Evolutionary conservation across 306 rosid species (phyloP).

Genomic region (Gynostemma pentaphyllum): DNA sequence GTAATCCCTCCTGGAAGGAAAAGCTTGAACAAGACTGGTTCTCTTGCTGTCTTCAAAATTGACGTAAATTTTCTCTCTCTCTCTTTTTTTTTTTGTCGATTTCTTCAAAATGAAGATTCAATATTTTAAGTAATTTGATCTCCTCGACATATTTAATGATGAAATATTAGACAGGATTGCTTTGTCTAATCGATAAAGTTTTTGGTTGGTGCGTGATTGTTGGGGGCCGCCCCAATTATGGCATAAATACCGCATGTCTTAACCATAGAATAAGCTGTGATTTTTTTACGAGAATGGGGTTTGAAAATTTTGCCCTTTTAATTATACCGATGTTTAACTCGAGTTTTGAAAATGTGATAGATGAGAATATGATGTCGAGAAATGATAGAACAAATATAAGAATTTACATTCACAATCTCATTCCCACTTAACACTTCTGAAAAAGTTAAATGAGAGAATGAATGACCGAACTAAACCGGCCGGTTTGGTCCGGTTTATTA

Average conservation of each 20-base stretch:
- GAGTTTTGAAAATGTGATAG: too few species aligned
- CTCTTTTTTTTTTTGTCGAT: neutral
- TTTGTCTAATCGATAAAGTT: neutral
- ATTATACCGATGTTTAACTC: too few species aligned
- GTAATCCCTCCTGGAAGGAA: slow-evolving; percentile 51
- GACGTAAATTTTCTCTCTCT: slow-evolving; percentile 34
- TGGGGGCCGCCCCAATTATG: neutral
- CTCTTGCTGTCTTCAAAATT: slow-evolving; percentile 58
- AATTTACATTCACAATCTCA: too few species aligned
- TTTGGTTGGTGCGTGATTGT: neutral
- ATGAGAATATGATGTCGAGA: too few species aligned
- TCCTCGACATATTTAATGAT: neutral
- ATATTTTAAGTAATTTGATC: neutral
- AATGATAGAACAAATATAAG: too few species aligned
- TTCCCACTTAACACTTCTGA: too few species aligned
- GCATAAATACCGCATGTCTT: neutral
- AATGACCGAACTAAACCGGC: too few species aligned
- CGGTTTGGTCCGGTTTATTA: too few species aligned
- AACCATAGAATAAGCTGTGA: too few species aligned
- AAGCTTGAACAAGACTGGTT: slow-evolving; percentile 53
- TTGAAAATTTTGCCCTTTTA: too few species aligned
- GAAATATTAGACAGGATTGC: neutral
- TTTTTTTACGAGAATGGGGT: too few species aligned
- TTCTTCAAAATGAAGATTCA: neutral
- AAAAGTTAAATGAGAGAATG: too few species aligned